phyloP scores from a whole-genome alignment of 1,284 basidiomycete species.

The Malassezia psittaci region DNA sequence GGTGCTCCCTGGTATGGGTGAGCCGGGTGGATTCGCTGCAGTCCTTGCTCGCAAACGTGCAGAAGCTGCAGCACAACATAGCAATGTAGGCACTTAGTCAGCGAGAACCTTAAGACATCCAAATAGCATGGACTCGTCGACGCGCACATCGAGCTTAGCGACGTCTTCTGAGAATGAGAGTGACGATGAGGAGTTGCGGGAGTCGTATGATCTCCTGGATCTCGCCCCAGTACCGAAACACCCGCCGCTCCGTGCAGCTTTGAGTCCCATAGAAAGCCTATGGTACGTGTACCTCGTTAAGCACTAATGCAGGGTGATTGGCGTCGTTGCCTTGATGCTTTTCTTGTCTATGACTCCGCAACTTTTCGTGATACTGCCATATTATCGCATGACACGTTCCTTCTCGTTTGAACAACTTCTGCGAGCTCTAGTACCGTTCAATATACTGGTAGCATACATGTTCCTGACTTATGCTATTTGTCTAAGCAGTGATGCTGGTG shows the following conservation, averaged over 20 bases:
- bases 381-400: slow-evolving; percentile 26
- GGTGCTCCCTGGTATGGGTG: slow-evolving; percentile 49
- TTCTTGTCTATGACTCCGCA: slow-evolving; percentile 35
- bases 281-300: slow-evolving; percentile 6
- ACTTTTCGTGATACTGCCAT: slow-evolving; percentile 34
- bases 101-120: not conserved
- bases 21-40: slow-evolving; percentile 48
- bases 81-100: not conserved
- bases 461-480: slow-evolving; percentile 39
- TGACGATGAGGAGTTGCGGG: not conserved
- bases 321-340: slow-evolving; percentile 24
- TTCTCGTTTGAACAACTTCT: slow-evolving; percentile 56
- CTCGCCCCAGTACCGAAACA: not conserved
- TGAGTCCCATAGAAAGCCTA: not conserved
- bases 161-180: not conserved
- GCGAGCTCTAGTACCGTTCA: slow-evolving; percentile 70
- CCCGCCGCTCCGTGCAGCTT: not conserved
- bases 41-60: slow-evolving; percentile 49
- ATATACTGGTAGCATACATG: slow-evolving; percentile 50
- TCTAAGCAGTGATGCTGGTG: slow-evolving; percentile 29
- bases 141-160: not conserved
- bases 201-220: not conserved
- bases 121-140: too few relatives aligned
- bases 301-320: slow-evolving; percentile 20
- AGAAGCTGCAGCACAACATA: slow-evolving; percentile 19